Conservation (phyloP, 305 asterid genomes). For the Fraxinus dipetala region DNA sequence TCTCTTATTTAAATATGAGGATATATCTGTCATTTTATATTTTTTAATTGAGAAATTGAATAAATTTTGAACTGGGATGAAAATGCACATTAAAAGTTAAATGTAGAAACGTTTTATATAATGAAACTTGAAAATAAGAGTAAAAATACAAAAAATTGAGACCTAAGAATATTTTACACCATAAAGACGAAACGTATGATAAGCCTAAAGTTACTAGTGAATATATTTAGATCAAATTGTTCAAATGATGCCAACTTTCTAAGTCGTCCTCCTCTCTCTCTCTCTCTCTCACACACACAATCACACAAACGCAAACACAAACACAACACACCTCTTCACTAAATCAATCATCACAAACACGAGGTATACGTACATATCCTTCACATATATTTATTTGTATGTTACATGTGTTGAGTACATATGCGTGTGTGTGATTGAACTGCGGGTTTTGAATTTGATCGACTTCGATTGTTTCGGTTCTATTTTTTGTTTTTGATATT, state of each 20-base stretch:
- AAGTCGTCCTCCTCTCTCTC: neutral
- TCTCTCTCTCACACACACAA: neutral
- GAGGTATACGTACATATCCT: neutral
- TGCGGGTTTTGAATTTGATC: neutral
- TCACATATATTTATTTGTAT: neutral
- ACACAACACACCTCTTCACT: neutral
- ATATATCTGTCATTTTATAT: too few relatives aligned
- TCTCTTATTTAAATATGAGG: too few relatives aligned
- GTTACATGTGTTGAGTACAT: neutral
- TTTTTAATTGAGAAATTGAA: too few relatives aligned
- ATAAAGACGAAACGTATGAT: too few relatives aligned
- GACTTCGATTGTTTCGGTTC: neutral
- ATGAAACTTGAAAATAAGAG: too few relatives aligned
- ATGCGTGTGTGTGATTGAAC: neutral
- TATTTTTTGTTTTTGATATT: neutral
- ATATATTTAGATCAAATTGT: neutral
- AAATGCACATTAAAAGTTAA: too few relatives aligned
- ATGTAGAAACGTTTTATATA: too few relatives aligned
- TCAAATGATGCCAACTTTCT: conserved; percentile 1
- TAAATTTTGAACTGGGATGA: too few relatives aligned
- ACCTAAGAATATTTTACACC: too few relatives aligned
- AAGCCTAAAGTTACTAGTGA: too few relatives aligned
- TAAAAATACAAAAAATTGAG: too few relatives aligned
- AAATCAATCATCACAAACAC: neutral
- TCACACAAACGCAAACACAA: neutral